These are phyloP conservation scores for Gossypium herbaceum DNA, from an alignment of 345 rosid species.

Conservation along the genomic window DNA sequence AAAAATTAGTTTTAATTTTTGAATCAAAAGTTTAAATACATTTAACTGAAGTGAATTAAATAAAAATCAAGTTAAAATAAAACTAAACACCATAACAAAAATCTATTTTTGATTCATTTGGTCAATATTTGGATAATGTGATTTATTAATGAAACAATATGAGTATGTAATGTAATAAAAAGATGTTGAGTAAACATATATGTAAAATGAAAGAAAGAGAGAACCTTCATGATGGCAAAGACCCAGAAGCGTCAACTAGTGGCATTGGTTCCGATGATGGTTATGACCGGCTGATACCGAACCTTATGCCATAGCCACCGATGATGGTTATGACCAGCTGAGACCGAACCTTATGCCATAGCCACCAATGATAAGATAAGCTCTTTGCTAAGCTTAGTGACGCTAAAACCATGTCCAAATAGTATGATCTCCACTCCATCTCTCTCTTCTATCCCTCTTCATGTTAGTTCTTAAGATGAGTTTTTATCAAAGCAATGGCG, in stretches of 20 bases:
- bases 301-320: conserved; percentile 49
- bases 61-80: too few relatives aligned
- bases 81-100: too few relatives aligned
- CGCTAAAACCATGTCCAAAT: conserved; percentile 66
- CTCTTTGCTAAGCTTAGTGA: conserved; percentile 50
- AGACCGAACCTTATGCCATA: conserved; percentile 74
- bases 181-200: too few relatives aligned
- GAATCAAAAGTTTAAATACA: too few relatives aligned
- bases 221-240: conserved; percentile 73
- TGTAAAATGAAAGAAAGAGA: background rate
- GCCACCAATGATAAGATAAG: conserved; percentile 56
- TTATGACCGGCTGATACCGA: conserved; percentile 62
- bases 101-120: too few relatives aligned
- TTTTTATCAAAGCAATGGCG: background rate
- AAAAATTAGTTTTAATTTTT: too few relatives aligned
- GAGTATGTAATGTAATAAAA: too few relatives aligned
- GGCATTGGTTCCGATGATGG: conserved; percentile 74
- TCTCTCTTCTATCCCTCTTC: background rate
- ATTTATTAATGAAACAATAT: too few relatives aligned
- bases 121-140: too few relatives aligned
- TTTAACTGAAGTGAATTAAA: too few relatives aligned
- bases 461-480: background rate
- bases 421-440: conserved; percentile 82
- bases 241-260: conserved; percentile 71
- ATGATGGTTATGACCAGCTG: conserved; percentile 70